Percentiles rank a stretch among this genome's conserved stretches.
Evolutionary conservation across 192 early-diverging fungal genomes (phyloP).

Genomic region (Chytriomyces sp.): DNA sequence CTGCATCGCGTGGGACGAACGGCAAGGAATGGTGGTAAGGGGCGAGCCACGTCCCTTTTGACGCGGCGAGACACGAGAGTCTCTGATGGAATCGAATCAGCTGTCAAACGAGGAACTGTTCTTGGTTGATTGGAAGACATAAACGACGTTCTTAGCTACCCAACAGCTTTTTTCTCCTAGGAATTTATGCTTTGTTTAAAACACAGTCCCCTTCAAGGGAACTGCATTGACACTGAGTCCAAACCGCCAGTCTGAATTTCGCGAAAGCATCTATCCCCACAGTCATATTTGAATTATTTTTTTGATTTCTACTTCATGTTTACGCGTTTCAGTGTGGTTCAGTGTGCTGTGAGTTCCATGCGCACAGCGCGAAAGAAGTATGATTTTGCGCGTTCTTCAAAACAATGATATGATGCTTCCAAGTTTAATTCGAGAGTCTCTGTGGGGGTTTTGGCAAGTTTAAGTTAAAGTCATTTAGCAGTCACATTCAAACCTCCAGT

Average conservation of each 20-base stretch:
- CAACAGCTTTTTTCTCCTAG: too few species aligned
- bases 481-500: constrained; percentile 40
- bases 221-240: constrained; percentile 50
- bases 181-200: neutral
- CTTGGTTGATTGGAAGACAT: constrained; percentile 6
- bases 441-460: constrained; percentile 24
- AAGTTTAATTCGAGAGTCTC: constrained; percentile 41
- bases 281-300: constrained; percentile 58
- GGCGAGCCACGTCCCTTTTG: constrained; percentile 82
- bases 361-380: constrained; percentile 48
- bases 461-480: neutral
- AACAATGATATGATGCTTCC: constrained; percentile 50
- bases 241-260: constrained; percentile 44
- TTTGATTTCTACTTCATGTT: constrained; percentile 27
- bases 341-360: constrained; percentile 40
- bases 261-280: constrained; percentile 47
- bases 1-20: constrained; percentile 91
- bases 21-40: constrained; percentile 76
- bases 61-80: constrained; percentile 70
- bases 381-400: constrained; percentile 45
- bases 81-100: constrained; percentile 39
- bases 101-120: neutral
- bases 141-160: too few species aligned
- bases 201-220: neutral
- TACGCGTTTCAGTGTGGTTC: constrained; percentile 28